Conservation (phyloP, 345 rosid species). For the Pseudoturritis turrita region DNA sequence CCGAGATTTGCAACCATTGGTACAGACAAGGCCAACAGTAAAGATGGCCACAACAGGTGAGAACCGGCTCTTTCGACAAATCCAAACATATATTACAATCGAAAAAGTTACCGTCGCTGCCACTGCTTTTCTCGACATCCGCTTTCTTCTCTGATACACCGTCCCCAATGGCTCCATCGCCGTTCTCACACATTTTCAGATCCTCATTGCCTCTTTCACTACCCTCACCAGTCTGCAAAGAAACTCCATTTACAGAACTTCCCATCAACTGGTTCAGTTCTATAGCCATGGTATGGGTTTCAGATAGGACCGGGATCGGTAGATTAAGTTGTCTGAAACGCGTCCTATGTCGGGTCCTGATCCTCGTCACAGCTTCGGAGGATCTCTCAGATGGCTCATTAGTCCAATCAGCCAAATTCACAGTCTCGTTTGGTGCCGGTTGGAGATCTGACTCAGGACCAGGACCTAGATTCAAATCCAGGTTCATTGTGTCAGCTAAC, state of each 20-base stretch:
- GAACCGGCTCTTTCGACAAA: constrained; percentile 77
- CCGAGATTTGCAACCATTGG: constrained; percentile 69
- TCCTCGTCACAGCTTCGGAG: constrained; percentile 57
- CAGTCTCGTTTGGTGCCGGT: constrained; percentile 36
- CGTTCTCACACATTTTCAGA: constrained; percentile 65
- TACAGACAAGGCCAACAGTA: constrained; percentile 95
- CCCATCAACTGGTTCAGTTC: constrained; percentile 57
- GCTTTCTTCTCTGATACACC: constrained; percentile 46
- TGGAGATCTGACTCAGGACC: constrained; percentile 56
- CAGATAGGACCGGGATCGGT: constrained; percentile 37
- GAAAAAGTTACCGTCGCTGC: constrained; percentile 66
- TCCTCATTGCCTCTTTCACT: constrained; percentile 76
- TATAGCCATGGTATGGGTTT: constrained; percentile 46
- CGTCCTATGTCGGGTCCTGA: constrained; percentile 42
- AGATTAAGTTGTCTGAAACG: constrained; percentile 52
- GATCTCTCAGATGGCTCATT: constrained; percentile 46
- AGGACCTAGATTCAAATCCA: constrained; percentile 93
- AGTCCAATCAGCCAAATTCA: constrained; percentile 60
- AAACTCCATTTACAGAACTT: constrained; percentile 38
- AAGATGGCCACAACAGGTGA: constrained; percentile 91
- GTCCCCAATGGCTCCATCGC: constrained; percentile 52
- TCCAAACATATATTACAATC: constrained; percentile 88
- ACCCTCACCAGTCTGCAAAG: constrained; percentile 85
- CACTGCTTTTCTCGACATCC: constrained; percentile 51
- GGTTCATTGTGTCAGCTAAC: constrained; percentile 81